Conservation (phyloP, 1,284 basidiomycete genomes). For the Leccinum solheimii region DNA sequence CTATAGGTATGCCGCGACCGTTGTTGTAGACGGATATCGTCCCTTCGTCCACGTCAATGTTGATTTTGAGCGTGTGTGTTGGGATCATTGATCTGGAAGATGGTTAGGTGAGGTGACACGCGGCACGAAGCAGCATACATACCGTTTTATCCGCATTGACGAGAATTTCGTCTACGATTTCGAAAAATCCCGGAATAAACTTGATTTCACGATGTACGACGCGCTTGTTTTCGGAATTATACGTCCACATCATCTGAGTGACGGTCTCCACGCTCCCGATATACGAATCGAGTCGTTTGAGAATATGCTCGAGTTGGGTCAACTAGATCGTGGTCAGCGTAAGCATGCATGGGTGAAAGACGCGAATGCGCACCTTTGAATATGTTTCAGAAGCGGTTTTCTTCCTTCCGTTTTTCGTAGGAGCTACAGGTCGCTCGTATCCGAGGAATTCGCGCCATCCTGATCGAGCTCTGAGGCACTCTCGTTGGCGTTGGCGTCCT, state of each 20-base stretch:
- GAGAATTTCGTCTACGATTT: constrained; percentile 99
- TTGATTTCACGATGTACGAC: constrained; percentile 84
- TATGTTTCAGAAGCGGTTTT: constrained; percentile 94
- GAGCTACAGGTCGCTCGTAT: constrained; percentile 37
- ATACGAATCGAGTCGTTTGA: constrained; percentile 97
- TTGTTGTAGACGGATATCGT: constrained; percentile 96
- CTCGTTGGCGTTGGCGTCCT: constrained; percentile 57
- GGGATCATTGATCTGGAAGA: constrained; percentile 78
- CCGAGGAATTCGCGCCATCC: constrained; percentile 41
- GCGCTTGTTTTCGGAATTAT: constrained; percentile 75
- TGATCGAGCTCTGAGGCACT: constrained; percentile 42
- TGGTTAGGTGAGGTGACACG: not conserved
- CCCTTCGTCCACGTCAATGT: constrained; percentile 81
- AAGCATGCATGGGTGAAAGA: constrained; percentile 2
- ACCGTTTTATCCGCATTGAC: constrained; percentile 99
- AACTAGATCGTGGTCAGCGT: constrained; percentile 53
- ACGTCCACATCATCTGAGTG: constrained; percentile 89
- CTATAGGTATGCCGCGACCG: constrained; percentile 94
- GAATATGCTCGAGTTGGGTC: constrained; percentile 94
- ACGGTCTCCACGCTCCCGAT: constrained; percentile 92
- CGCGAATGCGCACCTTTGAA: constrained; percentile 68
- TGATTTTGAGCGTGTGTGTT: constrained; percentile 70
- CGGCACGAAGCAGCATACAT: constrained; percentile 14
- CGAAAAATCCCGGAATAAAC: constrained; percentile 98
- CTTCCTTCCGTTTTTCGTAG: constrained; percentile 50